Evolutionary conservation across 257 asterid species (phyloP).

Genomic region (Euphrasia confusa): DNA sequence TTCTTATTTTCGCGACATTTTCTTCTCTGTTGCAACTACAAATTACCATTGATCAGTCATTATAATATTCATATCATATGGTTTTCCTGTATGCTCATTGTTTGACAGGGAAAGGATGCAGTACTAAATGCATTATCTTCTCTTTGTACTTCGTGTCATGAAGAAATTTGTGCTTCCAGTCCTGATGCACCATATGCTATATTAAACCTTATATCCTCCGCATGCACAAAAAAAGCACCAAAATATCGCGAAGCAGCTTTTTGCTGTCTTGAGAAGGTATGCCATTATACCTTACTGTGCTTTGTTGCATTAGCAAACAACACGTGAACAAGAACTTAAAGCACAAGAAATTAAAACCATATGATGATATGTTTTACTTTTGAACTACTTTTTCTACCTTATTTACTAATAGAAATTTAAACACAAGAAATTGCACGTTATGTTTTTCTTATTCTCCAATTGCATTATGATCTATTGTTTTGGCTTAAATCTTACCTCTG

Average conservation of each 20-base stretch:
- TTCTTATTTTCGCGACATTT: slow-evolving; percentile 12
- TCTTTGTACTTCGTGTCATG: slow-evolving; percentile 70
- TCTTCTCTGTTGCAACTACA: slow-evolving; percentile 18
- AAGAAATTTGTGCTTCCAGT: slow-evolving; percentile 58
- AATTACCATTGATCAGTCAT: slow-evolving; percentile 3
- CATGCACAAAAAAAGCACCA: slow-evolving; percentile 68
- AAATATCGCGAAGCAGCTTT: slow-evolving; percentile 94
- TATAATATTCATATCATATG: slow-evolving; percentile 7
- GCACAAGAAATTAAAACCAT: no score
- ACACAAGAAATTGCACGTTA: background rate
- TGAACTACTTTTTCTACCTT: background rate
- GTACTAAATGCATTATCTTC: slow-evolving; percentile 73
- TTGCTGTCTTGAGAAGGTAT: slow-evolving; percentile 86
- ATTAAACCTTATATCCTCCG: slow-evolving; percentile 63
- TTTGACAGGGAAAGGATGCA: slow-evolving; percentile 85
- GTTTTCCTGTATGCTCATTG: slow-evolving; percentile 14
- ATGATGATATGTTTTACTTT: background rate
- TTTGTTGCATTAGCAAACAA: slow-evolving; percentile 7
- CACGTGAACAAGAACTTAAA: no score
- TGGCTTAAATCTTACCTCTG: slow-evolving; percentile 25
- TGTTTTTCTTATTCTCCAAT: background rate
- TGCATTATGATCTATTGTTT: slow-evolving; percentile 17
- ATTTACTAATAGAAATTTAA: background rate
- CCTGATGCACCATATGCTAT: slow-evolving; percentile 68
- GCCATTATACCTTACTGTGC: slow-evolving; percentile 8